These are phyloP conservation scores for Venturiaceae sp. DNA, from an alignment of 2,329 filamentous ascomycete species.

Conservation along the genomic window DNA sequence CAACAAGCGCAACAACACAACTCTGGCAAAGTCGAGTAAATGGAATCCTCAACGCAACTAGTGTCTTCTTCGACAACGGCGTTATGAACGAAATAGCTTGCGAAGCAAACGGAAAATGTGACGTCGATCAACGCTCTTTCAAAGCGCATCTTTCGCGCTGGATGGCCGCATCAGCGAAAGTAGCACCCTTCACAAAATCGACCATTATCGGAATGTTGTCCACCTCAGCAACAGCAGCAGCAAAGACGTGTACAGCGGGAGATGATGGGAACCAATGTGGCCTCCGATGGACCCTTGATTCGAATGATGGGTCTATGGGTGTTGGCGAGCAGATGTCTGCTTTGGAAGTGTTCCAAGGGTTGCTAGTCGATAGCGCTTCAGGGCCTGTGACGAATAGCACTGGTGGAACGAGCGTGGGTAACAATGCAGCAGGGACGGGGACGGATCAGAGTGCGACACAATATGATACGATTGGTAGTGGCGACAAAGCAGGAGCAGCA, in stretches of 20 bases:
- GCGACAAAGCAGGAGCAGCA: slow-evolving; percentile 59
- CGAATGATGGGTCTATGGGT: slow-evolving; percentile 25
- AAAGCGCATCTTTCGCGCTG: slow-evolving; percentile 33
- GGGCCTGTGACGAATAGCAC: slow-evolving; percentile 36
- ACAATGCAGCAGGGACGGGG: slow-evolving; percentile 33
- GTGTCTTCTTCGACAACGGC: slow-evolving; percentile 26
- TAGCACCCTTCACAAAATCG: slow-evolving; percentile 25
- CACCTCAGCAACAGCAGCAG: slow-evolving; percentile 46
- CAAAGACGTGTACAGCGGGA: slow-evolving; percentile 44
- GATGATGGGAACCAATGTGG: slow-evolving; percentile 35
- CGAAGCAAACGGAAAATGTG: slow-evolving; percentile 34
- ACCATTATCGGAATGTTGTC: slow-evolving; percentile 41
- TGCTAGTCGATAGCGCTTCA: slow-evolving; percentile 22
- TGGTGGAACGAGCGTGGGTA: slow-evolving; percentile 41
- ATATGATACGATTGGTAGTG: slow-evolving; percentile 22
- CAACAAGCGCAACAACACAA: slow-evolving; percentile 26
- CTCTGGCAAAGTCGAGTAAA: slow-evolving; percentile 18
- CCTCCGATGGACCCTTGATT: slow-evolving; percentile 32
- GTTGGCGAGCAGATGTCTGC: slow-evolving; percentile 52
- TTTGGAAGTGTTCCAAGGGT: slow-evolving; percentile 41
- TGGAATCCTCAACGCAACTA: slow-evolving; percentile 25
- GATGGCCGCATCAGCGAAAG: slow-evolving; percentile 30
- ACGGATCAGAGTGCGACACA: slow-evolving; percentile 41
- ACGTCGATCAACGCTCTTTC: slow-evolving; percentile 37
- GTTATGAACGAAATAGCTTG: slow-evolving; percentile 41